Percentiles rank a stretch among this genome's conserved stretches.
phyloP scores from a whole-genome alignment of 2,329 filamentous ascomycete genomes.

The Cordyceps farinosa region DNA sequence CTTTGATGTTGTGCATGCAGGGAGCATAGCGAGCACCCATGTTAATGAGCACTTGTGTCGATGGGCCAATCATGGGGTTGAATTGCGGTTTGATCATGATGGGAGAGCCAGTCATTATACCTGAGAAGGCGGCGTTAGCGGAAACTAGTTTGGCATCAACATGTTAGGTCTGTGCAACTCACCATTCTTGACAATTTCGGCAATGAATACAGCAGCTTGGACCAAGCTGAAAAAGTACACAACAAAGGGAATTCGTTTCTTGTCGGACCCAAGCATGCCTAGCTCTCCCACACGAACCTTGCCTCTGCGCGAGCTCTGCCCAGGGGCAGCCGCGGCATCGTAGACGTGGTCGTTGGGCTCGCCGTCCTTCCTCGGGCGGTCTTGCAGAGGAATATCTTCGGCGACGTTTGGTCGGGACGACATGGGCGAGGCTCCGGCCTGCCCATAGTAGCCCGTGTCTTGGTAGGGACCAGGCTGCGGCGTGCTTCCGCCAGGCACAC shows the following conservation, averaged over 20 bases:
- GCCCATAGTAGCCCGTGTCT: slow-evolving; percentile 57
- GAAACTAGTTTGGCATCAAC: background rate
- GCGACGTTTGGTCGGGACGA: slow-evolving; percentile 35
- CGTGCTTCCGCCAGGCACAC: slow-evolving; percentile 37
- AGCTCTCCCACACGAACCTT: slow-evolving; percentile 56
- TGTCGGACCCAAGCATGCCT: slow-evolving; percentile 55
- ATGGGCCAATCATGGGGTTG: slow-evolving; percentile 97
- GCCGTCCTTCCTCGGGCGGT: slow-evolving; percentile 42
- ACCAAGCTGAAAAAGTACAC: slow-evolving; percentile 74
- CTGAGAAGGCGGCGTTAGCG: slow-evolving; percentile 38
- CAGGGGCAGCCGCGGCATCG: slow-evolving; percentile 41
- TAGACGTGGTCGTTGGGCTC: slow-evolving; percentile 58
- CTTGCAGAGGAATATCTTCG: slow-evolving; percentile 57
- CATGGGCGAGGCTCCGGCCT: slow-evolving; percentile 32
- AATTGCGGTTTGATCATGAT: slow-evolving; percentile 80
- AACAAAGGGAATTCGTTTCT: slow-evolving; percentile 68
- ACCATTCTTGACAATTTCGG: slow-evolving; percentile 82
- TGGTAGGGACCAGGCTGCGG: slow-evolving; percentile 40
- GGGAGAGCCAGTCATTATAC: slow-evolving; percentile 70
- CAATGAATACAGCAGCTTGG: slow-evolving; percentile 84
- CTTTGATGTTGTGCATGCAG: slow-evolving; percentile 84
- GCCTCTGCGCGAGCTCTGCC: slow-evolving; percentile 33
- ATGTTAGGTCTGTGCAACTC: slow-evolving; percentile 29
- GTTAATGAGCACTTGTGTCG: slow-evolving; percentile 85
- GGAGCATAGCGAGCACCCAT: slow-evolving; percentile 92